Conservation (phyloP, 2,329 filamentous ascomycete species). For the Aspergillus floridensis region DNA sequence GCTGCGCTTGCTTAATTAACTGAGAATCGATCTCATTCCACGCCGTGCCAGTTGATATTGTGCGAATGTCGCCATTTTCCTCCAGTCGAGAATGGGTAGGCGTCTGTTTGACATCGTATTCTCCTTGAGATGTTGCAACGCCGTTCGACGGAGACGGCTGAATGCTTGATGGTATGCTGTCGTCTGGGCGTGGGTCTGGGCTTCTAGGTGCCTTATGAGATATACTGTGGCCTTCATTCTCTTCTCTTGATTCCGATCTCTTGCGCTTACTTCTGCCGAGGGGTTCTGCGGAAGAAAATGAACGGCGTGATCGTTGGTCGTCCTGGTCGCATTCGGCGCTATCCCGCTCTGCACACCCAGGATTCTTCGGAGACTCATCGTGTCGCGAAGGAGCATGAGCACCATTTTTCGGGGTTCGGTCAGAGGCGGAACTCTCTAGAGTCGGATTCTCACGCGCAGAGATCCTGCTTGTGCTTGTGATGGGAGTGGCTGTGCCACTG, state of each 20-base stretch:
- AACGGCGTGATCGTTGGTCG: constrained; percentile 23
- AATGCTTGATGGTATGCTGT: constrained; percentile 24
- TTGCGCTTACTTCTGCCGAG: constrained; percentile 61
- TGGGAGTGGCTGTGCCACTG: constrained; percentile 14
- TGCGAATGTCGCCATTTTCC: constrained; percentile 29
- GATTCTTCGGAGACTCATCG: constrained; percentile 52
- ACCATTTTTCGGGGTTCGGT: constrained; percentile 3
- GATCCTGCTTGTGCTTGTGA: constrained; percentile 12
- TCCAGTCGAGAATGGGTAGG: constrained; percentile 26
- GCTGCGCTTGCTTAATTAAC: constrained; percentile 47
- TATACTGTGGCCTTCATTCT: constrained; percentile 30
- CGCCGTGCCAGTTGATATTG: constrained; percentile 27
- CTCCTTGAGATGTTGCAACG: constrained; percentile 15
- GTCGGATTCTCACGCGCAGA: constrained; percentile 20
- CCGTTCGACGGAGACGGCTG: constrained; percentile 22
- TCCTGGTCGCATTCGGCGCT: constrained; percentile 24
- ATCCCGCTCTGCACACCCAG: constrained; percentile 46
- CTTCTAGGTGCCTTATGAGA: constrained; percentile 37
- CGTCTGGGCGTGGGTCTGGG: constrained; percentile 41
- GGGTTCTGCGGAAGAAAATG: constrained; percentile 22
- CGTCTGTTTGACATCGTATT: constrained; percentile 22
- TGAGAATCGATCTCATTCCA: constrained; percentile 44
- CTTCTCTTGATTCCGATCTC: constrained; percentile 63
- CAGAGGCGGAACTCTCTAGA: background rate
- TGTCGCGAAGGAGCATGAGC: constrained; percentile 25